Evolutionary conservation across 2,329 filamentous ascomycete genomes (phyloP).

Genomic region (Ceratocystis diversiconidia): DNA sequence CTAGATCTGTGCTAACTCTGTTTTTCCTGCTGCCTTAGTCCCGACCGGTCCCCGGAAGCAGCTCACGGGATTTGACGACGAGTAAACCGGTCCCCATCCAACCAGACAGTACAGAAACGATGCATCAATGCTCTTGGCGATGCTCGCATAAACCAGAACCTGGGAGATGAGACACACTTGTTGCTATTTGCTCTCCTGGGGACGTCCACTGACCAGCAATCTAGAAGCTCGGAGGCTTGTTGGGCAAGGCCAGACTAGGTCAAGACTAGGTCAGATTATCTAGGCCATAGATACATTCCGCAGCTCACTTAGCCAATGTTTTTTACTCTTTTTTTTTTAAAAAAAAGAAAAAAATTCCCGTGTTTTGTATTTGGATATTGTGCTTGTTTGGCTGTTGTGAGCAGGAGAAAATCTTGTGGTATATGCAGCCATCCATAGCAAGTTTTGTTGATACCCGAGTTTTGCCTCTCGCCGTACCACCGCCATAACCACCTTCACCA

Average conservation of each 20-base stretch:
- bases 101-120: background rate
- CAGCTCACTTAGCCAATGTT: background rate
- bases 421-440: background rate
- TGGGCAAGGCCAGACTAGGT: background rate
- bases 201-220: background rate
- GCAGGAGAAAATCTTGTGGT: background rate
- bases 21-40: conserved; percentile 29
- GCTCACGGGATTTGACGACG: conserved; percentile 47
- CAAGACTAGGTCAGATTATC: no score
- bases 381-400: background rate
- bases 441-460: background rate
- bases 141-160: conserved; percentile 1
- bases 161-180: background rate
- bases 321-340: background rate
- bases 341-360: background rate
- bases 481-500: no score
- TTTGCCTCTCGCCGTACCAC: background rate
- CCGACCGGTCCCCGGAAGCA: conserved; percentile 45
- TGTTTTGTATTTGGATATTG: background rate
- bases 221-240: background rate
- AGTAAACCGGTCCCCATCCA: conserved; percentile 22
- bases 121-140: background rate
- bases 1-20: conserved; percentile 19
- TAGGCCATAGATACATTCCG: background rate
- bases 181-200: background rate